These are phyloP conservation scores for Pluteus cervinus DNA, from an alignment of 768 basidiomycete genomes.

Conservation along the genomic window DNA sequence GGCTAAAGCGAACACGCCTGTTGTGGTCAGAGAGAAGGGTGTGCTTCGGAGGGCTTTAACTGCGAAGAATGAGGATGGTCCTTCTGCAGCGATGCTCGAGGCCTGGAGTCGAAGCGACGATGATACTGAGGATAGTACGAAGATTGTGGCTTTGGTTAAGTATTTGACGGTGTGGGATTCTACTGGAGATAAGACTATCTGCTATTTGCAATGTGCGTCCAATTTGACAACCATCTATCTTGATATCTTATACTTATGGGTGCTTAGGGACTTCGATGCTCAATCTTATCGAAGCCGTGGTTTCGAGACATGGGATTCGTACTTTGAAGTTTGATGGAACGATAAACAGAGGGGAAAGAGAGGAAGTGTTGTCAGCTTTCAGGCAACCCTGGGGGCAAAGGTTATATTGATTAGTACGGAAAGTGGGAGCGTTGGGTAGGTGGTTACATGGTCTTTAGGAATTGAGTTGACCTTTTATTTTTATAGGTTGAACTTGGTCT, in stretches of 20 bases:
- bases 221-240: too few species aligned
- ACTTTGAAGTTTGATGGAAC: too few species aligned
- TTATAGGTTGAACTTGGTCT: conserved; percentile 49
- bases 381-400: conserved; percentile 51
- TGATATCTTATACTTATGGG: too few species aligned
- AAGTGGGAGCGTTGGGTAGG: conserved; percentile 61
- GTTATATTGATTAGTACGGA: conserved; percentile 65
- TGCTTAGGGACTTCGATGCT: too few species aligned
- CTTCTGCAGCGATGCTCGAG: conserved; percentile 38
- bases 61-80: conserved; percentile 23
- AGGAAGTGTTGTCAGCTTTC: too few species aligned
- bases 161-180: conserved; percentile 59
- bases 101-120: conserved; percentile 58
- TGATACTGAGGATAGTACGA: conserved; percentile 59
- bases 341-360: too few species aligned
- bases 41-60: too few species aligned
- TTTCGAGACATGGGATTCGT: too few species aligned
- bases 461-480: background rate
- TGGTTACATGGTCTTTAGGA: background rate
- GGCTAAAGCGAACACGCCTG: conserved; percentile 9
- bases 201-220: too few species aligned
- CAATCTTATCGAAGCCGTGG: too few species aligned
- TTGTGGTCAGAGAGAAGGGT: too few species aligned
- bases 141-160: conserved; percentile 55
- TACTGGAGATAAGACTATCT: too few species aligned